These are phyloP conservation scores for Pseudovirgaria hyperparasitica DNA, from an alignment of 2,329 filamentous ascomycete species.

Conservation along the genomic window DNA sequence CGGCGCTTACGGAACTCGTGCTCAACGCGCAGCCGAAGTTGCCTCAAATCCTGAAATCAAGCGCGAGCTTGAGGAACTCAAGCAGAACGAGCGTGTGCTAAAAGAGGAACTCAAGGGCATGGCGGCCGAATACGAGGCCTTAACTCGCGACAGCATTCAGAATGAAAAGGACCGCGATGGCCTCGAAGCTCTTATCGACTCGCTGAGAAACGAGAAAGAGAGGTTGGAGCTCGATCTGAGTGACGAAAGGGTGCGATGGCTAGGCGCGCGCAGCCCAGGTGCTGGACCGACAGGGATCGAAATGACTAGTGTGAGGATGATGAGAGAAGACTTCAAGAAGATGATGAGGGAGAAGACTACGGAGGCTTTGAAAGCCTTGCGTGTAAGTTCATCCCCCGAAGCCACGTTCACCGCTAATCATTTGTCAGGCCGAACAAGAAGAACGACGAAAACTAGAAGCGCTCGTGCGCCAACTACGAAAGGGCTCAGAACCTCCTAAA, in stretches of 20 bases:
- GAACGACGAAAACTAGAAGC: slow-evolving; percentile 55
- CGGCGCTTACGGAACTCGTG: slow-evolving; percentile 75
- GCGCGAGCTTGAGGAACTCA: slow-evolving; percentile 45
- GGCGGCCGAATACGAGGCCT: slow-evolving; percentile 55
- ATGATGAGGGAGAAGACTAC: slow-evolving; percentile 64
- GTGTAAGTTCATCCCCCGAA: slow-evolving; percentile 47
- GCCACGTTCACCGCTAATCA: slow-evolving; percentile 1
- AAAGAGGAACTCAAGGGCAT: slow-evolving; percentile 56
- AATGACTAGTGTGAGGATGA: slow-evolving; percentile 52
- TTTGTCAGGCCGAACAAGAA: slow-evolving; percentile 53
- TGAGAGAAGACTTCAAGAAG: slow-evolving; percentile 66
- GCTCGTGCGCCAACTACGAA: slow-evolving; percentile 42
- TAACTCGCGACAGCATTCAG: slow-evolving; percentile 57
- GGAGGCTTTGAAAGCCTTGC: slow-evolving; percentile 51
- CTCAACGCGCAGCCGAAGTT: slow-evolving; percentile 54
- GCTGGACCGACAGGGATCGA: slow-evolving; percentile 30
- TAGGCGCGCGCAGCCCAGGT: slow-evolving; percentile 47
- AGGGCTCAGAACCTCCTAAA: slow-evolving; percentile 21
- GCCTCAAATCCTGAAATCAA: slow-evolving; percentile 44
- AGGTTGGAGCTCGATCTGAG: slow-evolving; percentile 49
- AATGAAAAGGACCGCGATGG: slow-evolving; percentile 58
- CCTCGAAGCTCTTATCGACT: slow-evolving; percentile 51
- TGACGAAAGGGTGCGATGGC: slow-evolving; percentile 54
- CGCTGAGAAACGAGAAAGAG: slow-evolving; percentile 50
- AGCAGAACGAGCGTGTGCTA: slow-evolving; percentile 32